phyloP scores from a whole-genome alignment of 371 early-diverging fungal species.

The Spiromyces aspiralis region DNA sequence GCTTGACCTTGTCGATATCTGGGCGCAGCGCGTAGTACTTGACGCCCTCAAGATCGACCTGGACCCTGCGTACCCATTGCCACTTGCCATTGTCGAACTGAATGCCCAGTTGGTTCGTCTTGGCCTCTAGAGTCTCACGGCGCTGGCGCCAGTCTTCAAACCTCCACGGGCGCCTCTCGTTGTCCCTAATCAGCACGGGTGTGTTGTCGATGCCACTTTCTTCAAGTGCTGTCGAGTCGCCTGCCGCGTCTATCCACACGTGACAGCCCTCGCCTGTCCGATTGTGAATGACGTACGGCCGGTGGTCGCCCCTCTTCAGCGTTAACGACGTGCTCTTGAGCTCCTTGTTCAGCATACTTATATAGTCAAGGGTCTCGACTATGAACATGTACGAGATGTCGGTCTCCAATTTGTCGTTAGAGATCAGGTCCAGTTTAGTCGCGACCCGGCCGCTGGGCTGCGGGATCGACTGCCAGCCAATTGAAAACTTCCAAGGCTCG shows the following conservation, averaged over 20 bases:
- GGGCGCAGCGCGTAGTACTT: constrained; percentile 63
- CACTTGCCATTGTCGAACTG: constrained; percentile 75
- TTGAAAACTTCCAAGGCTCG: constrained; percentile 71
- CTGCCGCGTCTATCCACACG: constrained; percentile 61
- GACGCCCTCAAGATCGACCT: constrained; percentile 77
- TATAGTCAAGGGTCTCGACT: constrained; percentile 50
- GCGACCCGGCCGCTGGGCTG: constrained; percentile 12
- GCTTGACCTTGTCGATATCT: constrained; percentile 50
- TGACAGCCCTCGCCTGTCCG: constrained; percentile 76
- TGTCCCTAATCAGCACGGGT: constrained; percentile 45
- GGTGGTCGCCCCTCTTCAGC: constrained; percentile 13
- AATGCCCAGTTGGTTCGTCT: constrained; percentile 57
- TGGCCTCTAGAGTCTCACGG: constrained; percentile 50
- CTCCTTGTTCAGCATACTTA: not conserved
- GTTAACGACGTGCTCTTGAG: not conserved
- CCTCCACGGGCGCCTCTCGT: constrained; percentile 69
- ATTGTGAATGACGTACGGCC: constrained; percentile 75
- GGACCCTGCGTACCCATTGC: constrained; percentile 75
- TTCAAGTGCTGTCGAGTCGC: constrained; percentile 8
- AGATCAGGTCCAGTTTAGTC: constrained; percentile 39
- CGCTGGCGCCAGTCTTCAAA: constrained; percentile 92
- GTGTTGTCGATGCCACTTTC: constrained; percentile 16
- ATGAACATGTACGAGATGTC: constrained; percentile 77
- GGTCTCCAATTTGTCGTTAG: constrained; percentile 65
- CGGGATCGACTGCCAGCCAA: constrained; percentile 19